phyloP scores from a whole-genome alignment of 1,139 yeast genomes.

The Suhomyces coccinellae region DNA sequence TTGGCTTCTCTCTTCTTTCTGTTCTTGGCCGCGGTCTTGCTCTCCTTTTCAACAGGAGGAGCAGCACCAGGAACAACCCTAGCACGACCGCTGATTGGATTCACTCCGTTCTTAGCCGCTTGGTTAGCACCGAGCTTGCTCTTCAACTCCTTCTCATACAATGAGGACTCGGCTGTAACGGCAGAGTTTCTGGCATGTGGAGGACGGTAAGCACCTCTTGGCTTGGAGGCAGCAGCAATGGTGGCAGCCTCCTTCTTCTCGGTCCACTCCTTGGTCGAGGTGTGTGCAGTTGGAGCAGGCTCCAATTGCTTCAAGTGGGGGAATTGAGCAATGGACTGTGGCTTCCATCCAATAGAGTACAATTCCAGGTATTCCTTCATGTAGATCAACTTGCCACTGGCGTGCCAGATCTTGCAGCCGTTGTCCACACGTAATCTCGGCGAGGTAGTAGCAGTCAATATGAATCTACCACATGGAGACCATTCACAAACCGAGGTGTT shows the following conservation, averaged over 20 bases:
- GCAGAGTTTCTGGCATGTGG: slow-evolving; percentile 76
- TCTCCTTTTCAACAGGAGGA: slow-evolving; percentile 42
- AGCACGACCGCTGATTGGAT: slow-evolving; percentile 26
- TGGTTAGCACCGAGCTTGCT: slow-evolving; percentile 20
- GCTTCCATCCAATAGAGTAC: slow-evolving; percentile 83
- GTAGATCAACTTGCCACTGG: slow-evolving; percentile 77
- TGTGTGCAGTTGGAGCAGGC: slow-evolving; percentile 66
- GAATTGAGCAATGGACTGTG: slow-evolving; percentile 59
- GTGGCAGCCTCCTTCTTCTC: slow-evolving; percentile 42
- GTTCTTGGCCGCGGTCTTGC: slow-evolving; percentile 71
- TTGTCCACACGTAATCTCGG: slow-evolving; percentile 97
- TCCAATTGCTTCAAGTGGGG: slow-evolving; percentile 59
- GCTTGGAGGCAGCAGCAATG: slow-evolving; percentile 48
- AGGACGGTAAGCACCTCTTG: slow-evolving; percentile 90
- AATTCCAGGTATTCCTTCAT: slow-evolving; percentile 80
- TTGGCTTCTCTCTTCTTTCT: slow-evolving; percentile 78
- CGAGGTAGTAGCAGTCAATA: slow-evolving; percentile 93
- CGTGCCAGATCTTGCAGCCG: slow-evolving; percentile 93
- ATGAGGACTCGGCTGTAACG: slow-evolving; percentile 43
- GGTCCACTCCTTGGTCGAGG: slow-evolving; percentile 59
- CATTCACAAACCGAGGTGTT: slow-evolving; percentile 95
- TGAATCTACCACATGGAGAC: slow-evolving; percentile 97
- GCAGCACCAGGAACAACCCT: slow-evolving; percentile 47
- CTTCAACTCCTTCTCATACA: slow-evolving; percentile 58
- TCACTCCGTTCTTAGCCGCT: slow-evolving; percentile 24